These are phyloP conservation scores for Blastocladiella britannica DNA, from an alignment of 192 early-diverging fungal species.

Conservation along the genomic window DNA sequence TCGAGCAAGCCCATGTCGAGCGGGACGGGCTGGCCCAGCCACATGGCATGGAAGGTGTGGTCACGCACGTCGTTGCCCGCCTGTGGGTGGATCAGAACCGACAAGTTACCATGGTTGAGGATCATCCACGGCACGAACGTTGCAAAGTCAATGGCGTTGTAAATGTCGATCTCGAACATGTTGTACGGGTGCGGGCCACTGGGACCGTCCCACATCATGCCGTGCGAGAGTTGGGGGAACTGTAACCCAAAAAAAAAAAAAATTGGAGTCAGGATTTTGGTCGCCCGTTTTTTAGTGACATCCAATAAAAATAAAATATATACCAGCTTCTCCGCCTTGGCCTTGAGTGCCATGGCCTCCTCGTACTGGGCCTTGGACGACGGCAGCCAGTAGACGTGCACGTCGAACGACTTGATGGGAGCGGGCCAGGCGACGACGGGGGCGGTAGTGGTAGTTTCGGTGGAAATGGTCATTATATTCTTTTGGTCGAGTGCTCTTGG, in stretches of 20 bases:
- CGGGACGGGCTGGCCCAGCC: neutral
- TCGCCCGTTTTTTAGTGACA: too few species aligned
- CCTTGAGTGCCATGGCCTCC: neutral
- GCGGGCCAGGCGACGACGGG: neutral
- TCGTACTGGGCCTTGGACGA: neutral
- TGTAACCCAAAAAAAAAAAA: too few species aligned
- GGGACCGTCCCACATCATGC: neutral
- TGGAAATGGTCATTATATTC: too few species aligned
- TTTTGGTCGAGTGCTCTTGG: too few species aligned
- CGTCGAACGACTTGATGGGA: neutral
- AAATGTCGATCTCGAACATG: conserved; percentile 1
- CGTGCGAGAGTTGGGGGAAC: neutral
- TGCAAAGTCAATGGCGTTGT: conserved; percentile 1
- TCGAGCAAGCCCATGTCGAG: neutral
- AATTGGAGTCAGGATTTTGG: too few species aligned
- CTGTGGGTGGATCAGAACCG: conserved; percentile 4
- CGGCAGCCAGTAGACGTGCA: neutral
- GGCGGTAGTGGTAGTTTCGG: too few species aligned
- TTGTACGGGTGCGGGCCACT: neutral
- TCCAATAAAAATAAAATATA: too few species aligned
- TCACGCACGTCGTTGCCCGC: neutral
- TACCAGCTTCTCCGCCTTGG: neutral
- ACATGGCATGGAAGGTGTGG: neutral
- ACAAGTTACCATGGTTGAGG: conserved; percentile 1
- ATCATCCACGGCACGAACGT: conserved; percentile 3